Evolutionary conservation across 768 basidiomycete species (phyloP).

Genomic region (Leccinum fibrillosum): DNA sequence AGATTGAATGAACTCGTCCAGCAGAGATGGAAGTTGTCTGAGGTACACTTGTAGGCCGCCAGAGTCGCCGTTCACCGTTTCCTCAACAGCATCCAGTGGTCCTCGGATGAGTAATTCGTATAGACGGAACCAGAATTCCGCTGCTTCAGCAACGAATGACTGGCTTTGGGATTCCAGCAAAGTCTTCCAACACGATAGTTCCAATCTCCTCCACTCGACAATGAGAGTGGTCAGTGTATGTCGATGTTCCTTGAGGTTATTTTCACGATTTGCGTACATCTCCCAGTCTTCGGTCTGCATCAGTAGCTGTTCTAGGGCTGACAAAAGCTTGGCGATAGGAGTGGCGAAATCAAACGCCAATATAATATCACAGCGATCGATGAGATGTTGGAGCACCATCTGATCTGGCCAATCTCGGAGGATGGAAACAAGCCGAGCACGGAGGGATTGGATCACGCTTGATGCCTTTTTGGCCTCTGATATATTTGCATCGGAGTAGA

Average conservation of each 20-base stretch:
- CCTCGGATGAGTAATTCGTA: conserved; percentile 78
- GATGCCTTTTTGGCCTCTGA: conserved; percentile 64
- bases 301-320: conserved; percentile 81
- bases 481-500: conserved; percentile 79
- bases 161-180: conserved; percentile 71
- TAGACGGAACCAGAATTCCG: conserved; percentile 89
- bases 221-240: conserved; percentile 67
- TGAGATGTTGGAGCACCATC: conserved; percentile 89
- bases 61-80: conserved; percentile 30
- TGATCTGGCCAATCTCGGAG: conserved; percentile 93
- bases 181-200: conserved; percentile 82
- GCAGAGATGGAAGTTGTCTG: conserved; percentile 62
- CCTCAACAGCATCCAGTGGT: conserved; percentile 44
- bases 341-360: conserved; percentile 58
- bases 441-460: conserved; percentile 48
- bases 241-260: conserved; percentile 68
- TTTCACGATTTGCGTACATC: conserved; percentile 89
- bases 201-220: conserved; percentile 87
- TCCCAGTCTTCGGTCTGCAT: conserved; percentile 95
- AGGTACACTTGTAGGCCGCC: conserved; percentile 51
- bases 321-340: conserved; percentile 79
- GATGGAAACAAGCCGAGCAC: conserved; percentile 50
- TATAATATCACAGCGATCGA: conserved; percentile 64
- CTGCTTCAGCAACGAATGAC: conserved; percentile 40
- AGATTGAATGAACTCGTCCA: conserved; percentile 74